Conservation (phyloP, 495 filamentous ascomycete species). For the Neurospora sp. region DNA sequence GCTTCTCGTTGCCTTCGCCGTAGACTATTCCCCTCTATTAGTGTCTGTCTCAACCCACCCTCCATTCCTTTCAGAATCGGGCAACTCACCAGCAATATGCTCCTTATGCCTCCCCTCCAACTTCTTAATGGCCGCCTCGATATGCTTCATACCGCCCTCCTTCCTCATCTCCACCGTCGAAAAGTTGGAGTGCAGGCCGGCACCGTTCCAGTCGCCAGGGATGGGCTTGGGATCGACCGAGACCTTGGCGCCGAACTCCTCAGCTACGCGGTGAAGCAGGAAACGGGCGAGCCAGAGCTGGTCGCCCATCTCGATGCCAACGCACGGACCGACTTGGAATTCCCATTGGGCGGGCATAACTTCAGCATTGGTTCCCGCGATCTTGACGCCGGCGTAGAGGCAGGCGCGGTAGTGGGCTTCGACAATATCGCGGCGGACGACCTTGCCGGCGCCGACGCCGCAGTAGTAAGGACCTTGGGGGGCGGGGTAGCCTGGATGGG, state of each 20-base stretch:
- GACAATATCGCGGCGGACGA: constrained; percentile 91
- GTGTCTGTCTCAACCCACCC: background rate
- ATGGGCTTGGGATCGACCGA: constrained; percentile 93
- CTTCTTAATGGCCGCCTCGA: constrained; percentile 47
- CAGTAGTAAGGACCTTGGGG: constrained; percentile 92
- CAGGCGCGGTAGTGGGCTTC: constrained; percentile 96
- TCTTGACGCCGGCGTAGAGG: constrained; percentile 74
- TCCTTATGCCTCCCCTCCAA: constrained; percentile 74
- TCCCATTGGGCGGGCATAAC: constrained; percentile 87
- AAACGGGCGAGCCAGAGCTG: constrained; percentile 92
- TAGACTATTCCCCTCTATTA: constrained; percentile 40
- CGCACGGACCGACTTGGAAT: constrained; percentile 88
- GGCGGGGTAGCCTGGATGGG: constrained; percentile 70
- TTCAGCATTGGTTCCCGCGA: constrained; percentile 94
- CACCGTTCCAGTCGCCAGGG: constrained; percentile 94
- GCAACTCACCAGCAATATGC: constrained; percentile 58
- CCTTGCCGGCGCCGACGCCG: constrained; percentile 87
- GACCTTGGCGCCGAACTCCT: constrained; percentile 87
- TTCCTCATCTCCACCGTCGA: constrained; percentile 69
- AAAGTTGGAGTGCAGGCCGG: constrained; percentile 84
- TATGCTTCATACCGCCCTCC: constrained; percentile 82
- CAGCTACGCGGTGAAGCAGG: constrained; percentile 84
- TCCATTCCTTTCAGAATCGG: background rate
- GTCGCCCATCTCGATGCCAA: constrained; percentile 83
- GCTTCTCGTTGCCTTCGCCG: constrained; percentile 74